Conservation (phyloP, 2,329 filamentous ascomycete genomes). For the Hypoxylon sp. region DNA sequence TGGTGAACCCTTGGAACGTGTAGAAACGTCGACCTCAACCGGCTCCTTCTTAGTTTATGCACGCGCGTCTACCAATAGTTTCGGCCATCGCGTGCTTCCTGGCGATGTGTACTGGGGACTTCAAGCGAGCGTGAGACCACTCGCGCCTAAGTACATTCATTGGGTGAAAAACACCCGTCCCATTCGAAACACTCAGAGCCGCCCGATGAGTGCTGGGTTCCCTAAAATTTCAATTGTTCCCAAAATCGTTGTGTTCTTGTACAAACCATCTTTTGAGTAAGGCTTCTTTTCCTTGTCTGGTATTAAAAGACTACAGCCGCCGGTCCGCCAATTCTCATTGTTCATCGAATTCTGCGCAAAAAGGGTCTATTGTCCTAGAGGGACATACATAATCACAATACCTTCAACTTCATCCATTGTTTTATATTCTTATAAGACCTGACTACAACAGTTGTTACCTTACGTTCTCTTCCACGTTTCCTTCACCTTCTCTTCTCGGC, state of each 20-base stretch:
- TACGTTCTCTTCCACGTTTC: constrained; percentile 24
- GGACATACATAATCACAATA: constrained; percentile 45
- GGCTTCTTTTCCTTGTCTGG: constrained; percentile 17
- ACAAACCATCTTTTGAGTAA: constrained; percentile 24
- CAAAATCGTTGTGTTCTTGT: constrained; percentile 34
- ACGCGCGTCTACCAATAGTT: constrained; percentile 38
- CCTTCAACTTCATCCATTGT: constrained; percentile 41
- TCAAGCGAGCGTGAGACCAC: constrained; percentile 45
- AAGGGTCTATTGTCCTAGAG: constrained; percentile 47
- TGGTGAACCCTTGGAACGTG: constrained; percentile 17
- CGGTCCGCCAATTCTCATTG: constrained; percentile 40
- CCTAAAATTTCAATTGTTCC: constrained; percentile 25
- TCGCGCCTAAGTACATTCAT: constrained; percentile 45
- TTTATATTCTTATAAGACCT: constrained; percentile 44
- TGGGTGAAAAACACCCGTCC: constrained; percentile 45
- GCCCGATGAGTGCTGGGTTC: constrained; percentile 19
- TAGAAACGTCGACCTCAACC: constrained; percentile 16
- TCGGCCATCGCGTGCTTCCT: constrained; percentile 25
- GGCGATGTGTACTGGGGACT: constrained; percentile 38
- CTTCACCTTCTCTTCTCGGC: constrained; percentile 36
- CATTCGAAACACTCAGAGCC: constrained; percentile 46
- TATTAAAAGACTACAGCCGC: constrained; percentile 45
- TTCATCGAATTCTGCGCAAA: constrained; percentile 33
- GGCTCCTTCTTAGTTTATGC: constrained; percentile 31
- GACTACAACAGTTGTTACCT: constrained; percentile 27